These are phyloP conservation scores for Blastobotrys terrestris DNA, from an alignment of 805 yeast genomes.

Conservation along the genomic window DNA sequence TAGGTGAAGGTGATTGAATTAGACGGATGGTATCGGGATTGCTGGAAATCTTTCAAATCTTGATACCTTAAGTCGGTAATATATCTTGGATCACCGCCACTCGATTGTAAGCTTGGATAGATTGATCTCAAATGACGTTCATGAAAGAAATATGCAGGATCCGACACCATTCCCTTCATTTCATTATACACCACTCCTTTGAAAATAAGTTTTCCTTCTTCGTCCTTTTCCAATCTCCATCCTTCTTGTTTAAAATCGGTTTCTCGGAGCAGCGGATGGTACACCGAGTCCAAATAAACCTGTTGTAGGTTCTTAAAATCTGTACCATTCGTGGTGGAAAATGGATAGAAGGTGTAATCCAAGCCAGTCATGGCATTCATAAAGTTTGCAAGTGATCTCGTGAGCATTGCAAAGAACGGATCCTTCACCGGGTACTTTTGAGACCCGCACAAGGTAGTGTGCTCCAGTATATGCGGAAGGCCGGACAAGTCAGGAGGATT, in stretches of 20 bases:
- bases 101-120: constrained; percentile 78
- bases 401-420: constrained; percentile 96
- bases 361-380: constrained; percentile 99
- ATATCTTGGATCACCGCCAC: constrained; percentile 88
- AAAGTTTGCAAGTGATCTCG: constrained; percentile 87
- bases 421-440: constrained; percentile 87
- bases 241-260: constrained; percentile 94
- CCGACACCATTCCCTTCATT: constrained; percentile 96
- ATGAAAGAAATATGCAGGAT: constrained; percentile 79
- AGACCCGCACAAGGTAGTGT: constrained; percentile 94
- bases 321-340: constrained; percentile 81
- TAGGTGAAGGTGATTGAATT: constrained; percentile 84
- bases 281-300: constrained; percentile 82
- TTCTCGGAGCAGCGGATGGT: constrained; percentile 68
- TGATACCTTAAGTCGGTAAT: constrained; percentile 72
- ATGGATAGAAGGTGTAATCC: constrained; percentile 93
- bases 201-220: constrained; percentile 55
- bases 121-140: constrained; percentile 75
- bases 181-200: constrained; percentile 98
- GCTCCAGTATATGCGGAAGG: constrained; percentile 93
- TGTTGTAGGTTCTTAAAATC: constrained; percentile 81
- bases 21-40: constrained; percentile 76
- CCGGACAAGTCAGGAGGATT: constrained; percentile 95
- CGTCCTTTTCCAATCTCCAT: constrained; percentile 89
- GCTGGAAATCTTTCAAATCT: constrained; percentile 74